A percentile compares a stretch with the other conserved stretches of the same genome.
These are phyloP conservation scores for Colletotrichum falcatum DNA, from an alignment of 2,329 filamentous ascomycete genomes.

Conservation along the genomic window DNA sequence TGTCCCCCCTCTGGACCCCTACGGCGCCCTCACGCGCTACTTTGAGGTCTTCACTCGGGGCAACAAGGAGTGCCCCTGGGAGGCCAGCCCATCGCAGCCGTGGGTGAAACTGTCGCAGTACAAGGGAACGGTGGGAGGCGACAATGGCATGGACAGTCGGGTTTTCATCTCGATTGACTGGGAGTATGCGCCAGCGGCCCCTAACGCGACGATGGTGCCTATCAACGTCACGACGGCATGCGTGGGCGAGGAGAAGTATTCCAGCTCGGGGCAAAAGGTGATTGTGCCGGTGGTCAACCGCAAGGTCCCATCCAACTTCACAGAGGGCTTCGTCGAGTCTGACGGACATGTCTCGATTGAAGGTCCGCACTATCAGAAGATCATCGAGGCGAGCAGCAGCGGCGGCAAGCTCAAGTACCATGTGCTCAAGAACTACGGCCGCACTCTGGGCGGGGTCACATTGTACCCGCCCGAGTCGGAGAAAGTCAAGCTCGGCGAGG, in stretches of 20 bases:
- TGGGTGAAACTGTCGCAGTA: conserved; percentile 65
- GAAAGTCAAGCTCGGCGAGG: conserved; percentile 61
- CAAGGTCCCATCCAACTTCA: conserved; percentile 62
- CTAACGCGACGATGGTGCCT: conserved; percentile 59
- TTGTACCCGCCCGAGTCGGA: conserved; percentile 64
- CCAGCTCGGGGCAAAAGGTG: conserved; percentile 57
- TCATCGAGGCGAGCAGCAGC: conserved; percentile 47
- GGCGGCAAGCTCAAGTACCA: conserved; percentile 55
- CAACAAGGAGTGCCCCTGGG: conserved; percentile 64
- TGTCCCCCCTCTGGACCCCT: conserved; percentile 68
- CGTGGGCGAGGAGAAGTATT: conserved; percentile 56
- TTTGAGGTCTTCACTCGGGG: conserved; percentile 74
- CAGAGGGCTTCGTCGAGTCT: conserved; percentile 70
- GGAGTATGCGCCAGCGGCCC: conserved; percentile 66
- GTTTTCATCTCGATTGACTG: conserved; percentile 68
- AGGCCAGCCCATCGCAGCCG: conserved; percentile 57
- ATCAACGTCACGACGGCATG: conserved; percentile 66
- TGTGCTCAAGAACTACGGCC: conserved; percentile 66
- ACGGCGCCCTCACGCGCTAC: conserved; percentile 66
- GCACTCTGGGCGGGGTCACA: conserved; percentile 69
- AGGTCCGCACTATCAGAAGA: conserved; percentile 62
- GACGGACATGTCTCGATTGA: conserved; percentile 69
- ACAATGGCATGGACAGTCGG: conserved; percentile 63
- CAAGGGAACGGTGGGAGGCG: conserved; percentile 61
- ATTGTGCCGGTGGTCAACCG: conserved; percentile 67